These are phyloP conservation scores for Phytophthora ohioensis DNA, from an alignment of 352 stramenopile species.

Conservation along the genomic window DNA sequence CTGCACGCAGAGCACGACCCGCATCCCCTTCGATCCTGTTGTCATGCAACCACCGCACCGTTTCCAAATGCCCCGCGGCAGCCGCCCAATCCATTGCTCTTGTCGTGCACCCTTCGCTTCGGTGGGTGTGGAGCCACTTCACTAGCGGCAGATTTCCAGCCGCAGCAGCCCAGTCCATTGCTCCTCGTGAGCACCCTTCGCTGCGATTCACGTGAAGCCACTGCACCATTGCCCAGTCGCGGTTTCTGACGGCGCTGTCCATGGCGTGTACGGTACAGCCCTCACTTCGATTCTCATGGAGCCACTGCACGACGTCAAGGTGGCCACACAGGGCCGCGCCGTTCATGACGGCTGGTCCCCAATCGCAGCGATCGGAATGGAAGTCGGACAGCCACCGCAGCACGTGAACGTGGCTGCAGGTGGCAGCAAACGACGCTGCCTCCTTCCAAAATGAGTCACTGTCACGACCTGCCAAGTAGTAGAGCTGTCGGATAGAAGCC, in stretches of 20 bases:
- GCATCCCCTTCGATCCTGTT: no score
- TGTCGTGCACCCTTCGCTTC: neutral
- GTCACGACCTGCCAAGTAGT: no score
- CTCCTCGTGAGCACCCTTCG: constrained; percentile 5
- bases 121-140: constrained; percentile 8
- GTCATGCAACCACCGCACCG: no score
- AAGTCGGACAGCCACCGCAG: no score
- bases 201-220: constrained; percentile 14
- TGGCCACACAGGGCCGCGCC: constrained; percentile 16
- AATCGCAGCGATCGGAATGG: no score
- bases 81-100: constrained; percentile 22
- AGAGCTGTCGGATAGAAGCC: no score
- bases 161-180: constrained; percentile 14
- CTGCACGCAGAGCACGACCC: no score
- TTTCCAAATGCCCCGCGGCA: neutral
- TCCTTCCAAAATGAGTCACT: no score
- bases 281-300: constrained; percentile 23
- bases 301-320: constrained; percentile 25
- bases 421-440: no score
- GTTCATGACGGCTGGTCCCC: constrained; percentile 8
- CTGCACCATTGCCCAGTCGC: constrained; percentile 12
- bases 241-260: constrained; percentile 11
- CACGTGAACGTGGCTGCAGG: no score
- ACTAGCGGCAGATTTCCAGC: constrained; percentile 7
- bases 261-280: constrained; percentile 18